phyloP scores from a whole-genome alignment of 768 basidiomycete species.

The Clitopilus hobsonii region DNA sequence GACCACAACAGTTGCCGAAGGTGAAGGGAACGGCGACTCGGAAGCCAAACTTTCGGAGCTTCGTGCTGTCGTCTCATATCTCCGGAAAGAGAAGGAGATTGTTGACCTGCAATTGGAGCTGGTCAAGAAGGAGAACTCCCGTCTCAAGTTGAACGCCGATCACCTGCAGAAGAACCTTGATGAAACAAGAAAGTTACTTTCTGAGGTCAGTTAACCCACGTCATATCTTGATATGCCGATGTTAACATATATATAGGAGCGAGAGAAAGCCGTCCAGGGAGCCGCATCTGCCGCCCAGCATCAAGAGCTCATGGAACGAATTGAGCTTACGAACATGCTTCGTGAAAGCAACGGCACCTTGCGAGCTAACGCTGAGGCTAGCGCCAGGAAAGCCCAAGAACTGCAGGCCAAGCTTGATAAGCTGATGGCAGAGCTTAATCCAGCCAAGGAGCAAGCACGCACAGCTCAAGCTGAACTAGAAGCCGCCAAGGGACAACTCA shows the following conservation, averaged over 20 bases:
- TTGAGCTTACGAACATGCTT: conserved; percentile 81
- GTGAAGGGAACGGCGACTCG: conserved; percentile 41
- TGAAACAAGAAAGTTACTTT: conserved; percentile 63
- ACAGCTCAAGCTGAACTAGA: conserved; percentile 71
- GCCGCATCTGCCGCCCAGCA: conserved; percentile 76
- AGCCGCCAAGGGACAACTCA: conserved; percentile 60
- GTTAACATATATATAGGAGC: conserved; percentile 47
- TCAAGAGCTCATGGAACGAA: conserved; percentile 77
- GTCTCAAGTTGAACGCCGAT: conserved; percentile 73
- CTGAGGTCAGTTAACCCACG: conserved; percentile 45
- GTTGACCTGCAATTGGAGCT: conserved; percentile 85
- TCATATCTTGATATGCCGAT: neutral
- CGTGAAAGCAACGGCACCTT: conserved; percentile 87
- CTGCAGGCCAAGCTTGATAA: conserved; percentile 60
- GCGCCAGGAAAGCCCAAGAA: conserved; percentile 62
- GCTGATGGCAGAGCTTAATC: conserved; percentile 62
- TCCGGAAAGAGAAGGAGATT: conserved; percentile 90
- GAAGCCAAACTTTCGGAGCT: conserved; percentile 70
- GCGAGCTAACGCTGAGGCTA: conserved; percentile 69
- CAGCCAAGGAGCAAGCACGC: conserved; percentile 67
- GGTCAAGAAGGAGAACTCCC: conserved; percentile 66
- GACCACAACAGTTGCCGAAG: conserved; percentile 33
- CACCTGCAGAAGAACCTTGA: conserved; percentile 65
- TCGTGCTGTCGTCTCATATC: conserved; percentile 73
- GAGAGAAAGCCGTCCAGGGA: conserved; percentile 69